Evolutionary conservation across 164 flowering plant genomes (phyloP).

Genomic region (Macadamia integrifolia): DNA sequence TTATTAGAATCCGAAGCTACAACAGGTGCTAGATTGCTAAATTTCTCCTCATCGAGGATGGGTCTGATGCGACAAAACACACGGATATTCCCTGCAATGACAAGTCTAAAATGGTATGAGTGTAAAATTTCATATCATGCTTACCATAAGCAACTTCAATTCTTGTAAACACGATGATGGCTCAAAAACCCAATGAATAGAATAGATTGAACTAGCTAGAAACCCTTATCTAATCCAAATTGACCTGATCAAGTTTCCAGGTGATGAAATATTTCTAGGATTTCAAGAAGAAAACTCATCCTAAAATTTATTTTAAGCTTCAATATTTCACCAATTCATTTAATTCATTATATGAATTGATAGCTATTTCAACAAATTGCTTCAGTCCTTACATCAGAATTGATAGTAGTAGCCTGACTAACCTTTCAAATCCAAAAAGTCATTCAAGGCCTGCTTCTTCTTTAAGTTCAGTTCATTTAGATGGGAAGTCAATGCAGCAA

Average conservation of each 20-base stretch:
- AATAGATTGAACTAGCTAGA: background rate
- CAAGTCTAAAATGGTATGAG: background rate
- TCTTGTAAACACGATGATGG: background rate
- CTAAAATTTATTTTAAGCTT: background rate
- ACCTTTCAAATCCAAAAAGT: slow-evolving; percentile 57
- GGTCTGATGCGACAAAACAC: slow-evolving; percentile 62
- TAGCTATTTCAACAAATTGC: background rate
- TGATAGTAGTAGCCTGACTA: background rate
- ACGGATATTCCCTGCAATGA: slow-evolving; percentile 52
- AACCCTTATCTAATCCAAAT: background rate
- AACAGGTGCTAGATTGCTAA: slow-evolving; percentile 21
- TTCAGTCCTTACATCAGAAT: background rate
- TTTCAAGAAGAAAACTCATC: background rate
- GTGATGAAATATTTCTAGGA: background rate
- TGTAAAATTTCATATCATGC: background rate
- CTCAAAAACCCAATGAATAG: background rate
- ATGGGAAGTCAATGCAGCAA: slow-evolving; percentile 19
- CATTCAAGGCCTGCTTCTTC: slow-evolving; percentile 41
- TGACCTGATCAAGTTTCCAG: background rate
- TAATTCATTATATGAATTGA: background rate
- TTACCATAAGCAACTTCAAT: background rate
- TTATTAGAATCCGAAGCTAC: slow-evolving; percentile 30
- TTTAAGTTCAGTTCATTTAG: slow-evolving; percentile 31
- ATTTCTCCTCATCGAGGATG: slow-evolving; percentile 20
- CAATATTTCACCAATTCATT: background rate